Evolutionary conservation across 768 basidiomycete species (phyloP).

Genomic region (Macrolepiota albuminosa): DNA sequence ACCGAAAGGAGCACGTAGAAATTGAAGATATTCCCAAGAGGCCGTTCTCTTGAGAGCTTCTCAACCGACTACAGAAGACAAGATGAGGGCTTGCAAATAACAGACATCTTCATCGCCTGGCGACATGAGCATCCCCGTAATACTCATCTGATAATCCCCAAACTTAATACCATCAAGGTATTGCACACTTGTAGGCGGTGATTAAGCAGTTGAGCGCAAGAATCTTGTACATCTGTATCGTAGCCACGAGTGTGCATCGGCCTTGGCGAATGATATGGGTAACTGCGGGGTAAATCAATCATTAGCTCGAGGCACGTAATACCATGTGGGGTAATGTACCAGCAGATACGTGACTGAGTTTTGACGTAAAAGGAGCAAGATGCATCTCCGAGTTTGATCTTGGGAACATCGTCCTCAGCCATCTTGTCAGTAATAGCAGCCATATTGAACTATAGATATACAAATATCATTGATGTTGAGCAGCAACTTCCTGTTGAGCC

Average conservation of each 20-base stretch:
- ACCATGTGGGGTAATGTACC: conserved; percentile 45
- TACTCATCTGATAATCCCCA: conserved; percentile 97
- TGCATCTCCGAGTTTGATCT: conserved; percentile 99
- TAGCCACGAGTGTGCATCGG: conserved; percentile 96
- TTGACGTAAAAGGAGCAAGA: conserved; percentile 99
- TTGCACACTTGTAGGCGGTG: conserved; percentile 98
- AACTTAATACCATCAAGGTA: conserved; percentile 99
- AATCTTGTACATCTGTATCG: conserved; percentile 99
- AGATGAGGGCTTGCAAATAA: not conserved
- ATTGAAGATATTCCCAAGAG: conserved; percentile 95
- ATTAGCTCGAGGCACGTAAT: not conserved
- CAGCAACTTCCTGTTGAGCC: conserved; percentile 79
- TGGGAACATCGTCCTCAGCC: conserved; percentile 89
- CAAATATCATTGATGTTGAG: conserved; percentile 43
- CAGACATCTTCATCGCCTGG: conserved; percentile 18
- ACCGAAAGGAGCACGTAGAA: conserved; percentile 92
- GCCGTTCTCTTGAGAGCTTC: conserved; percentile 89
- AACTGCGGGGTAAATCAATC: conserved; percentile 50
- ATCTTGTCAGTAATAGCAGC: conserved; percentile 77
- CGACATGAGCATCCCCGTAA: conserved; percentile 98
- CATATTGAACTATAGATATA: conserved; percentile 59
- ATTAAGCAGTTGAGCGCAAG: conserved; percentile 96
- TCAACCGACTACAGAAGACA: conserved; percentile 85
- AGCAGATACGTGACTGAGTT: conserved; percentile 94
- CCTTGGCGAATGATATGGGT: conserved; percentile 59